Conservation (phyloP, 2,329 filamentous ascomycete species). For the Pseudocercospora musae region DNA sequence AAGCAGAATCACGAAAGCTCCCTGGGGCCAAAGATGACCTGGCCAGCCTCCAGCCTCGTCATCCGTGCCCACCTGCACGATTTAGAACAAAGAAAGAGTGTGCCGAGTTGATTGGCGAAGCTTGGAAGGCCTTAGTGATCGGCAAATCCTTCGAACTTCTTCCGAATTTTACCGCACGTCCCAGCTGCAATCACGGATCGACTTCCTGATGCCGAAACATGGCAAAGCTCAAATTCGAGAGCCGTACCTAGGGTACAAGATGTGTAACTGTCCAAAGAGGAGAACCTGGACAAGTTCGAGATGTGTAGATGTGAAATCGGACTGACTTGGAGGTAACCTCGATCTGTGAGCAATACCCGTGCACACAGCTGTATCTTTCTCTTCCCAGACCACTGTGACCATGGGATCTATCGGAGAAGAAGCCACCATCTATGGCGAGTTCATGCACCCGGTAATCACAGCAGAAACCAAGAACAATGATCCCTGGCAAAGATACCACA, state of each 20-base stretch:
- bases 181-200: not conserved
- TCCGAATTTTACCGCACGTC: not conserved
- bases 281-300: not conserved
- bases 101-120: not conserved
- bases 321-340: too few relatives aligned
- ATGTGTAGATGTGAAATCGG: not conserved
- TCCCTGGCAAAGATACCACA: slow-evolving; percentile 10
- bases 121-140: not conserved
- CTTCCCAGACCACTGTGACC: not conserved
- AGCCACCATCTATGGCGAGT: not conserved
- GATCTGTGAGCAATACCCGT: not conserved
- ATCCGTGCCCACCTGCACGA: not conserved
- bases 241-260: not conserved
- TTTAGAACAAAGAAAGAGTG: not conserved
- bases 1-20: not conserved
- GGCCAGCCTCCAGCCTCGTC: not conserved
- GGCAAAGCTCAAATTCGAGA: not conserved
- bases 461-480: slow-evolving; percentile 4
- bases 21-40: not conserved
- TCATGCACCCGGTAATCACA: slow-evolving; percentile 2
- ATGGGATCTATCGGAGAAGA: slow-evolving; percentile 6
- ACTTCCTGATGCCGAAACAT: not conserved
- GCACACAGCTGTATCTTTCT: not conserved
- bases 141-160: not conserved
- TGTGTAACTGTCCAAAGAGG: not conserved